Conservation (phyloP, 257 asterid species). For the Solanum paucissectum region DNA sequence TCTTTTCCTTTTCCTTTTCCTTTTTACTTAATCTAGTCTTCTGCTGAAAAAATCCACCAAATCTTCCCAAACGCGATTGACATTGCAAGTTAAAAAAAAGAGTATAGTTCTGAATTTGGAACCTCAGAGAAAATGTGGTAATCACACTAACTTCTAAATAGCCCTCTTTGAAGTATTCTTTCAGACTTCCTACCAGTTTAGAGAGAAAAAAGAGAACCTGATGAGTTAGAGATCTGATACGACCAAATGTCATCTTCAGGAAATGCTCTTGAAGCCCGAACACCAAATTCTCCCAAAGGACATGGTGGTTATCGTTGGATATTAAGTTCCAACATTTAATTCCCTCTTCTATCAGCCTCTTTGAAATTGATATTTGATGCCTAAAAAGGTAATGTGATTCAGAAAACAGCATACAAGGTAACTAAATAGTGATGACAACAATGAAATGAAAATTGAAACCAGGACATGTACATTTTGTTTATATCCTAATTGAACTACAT, state of each 20-base stretch:
- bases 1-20: background rate
- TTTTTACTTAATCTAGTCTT: background rate
- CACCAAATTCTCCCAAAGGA: conserved; percentile 64
- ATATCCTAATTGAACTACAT: background rate
- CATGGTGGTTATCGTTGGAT: conserved; percentile 40
- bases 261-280: conserved; percentile 42
- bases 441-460: background rate
- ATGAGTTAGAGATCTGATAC: conserved; percentile 47
- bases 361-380: conserved; percentile 64
- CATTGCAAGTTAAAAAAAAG: background rate
- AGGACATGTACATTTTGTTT: background rate
- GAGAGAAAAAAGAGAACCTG: conserved; percentile 35
- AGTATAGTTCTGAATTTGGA: background rate
- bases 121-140: background rate
- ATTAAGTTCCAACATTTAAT: conserved; percentile 54
- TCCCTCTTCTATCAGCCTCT: conserved; percentile 73
- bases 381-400: conserved; percentile 28
- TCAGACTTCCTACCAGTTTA: background rate
- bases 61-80: background rate
- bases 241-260: conserved; percentile 38
- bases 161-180: background rate
- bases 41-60: background rate
- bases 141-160: background rate
- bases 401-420: background rate
- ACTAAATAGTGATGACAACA: background rate